Base-by-base conservation (phyloP, 1,139 yeast species). In the Dujonia santamariae region DNA sequence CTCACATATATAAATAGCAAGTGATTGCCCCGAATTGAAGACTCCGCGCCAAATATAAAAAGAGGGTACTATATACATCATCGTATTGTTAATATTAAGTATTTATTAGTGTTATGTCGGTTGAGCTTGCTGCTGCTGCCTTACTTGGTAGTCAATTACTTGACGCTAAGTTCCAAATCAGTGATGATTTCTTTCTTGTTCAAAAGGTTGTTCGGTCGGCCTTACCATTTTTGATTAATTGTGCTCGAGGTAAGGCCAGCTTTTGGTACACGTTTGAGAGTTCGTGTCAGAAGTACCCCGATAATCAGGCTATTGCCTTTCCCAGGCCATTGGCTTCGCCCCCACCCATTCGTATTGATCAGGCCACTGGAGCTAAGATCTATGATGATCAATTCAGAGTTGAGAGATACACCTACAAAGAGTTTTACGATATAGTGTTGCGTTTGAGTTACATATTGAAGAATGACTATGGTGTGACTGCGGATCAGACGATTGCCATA, bases 401-500 rank as follows among this genome's bases (percentile, higher is more conserved):
- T 32, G 90, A 86, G 49, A 53, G 59, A 16, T 83, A 67, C 53
- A 83, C 95, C 0, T 90, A 84, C 57, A 56, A 62, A 37, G 80
- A 88, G 58, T 56, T 85, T 35, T 80, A 84, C 50, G 78, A 75
- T 37, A 72, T 77, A 48, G 74, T 84, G 4, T 67, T 85, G 45
- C 61, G 82, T 41, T 65, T 85, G 45, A 80, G 95, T 6, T 69
- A 75, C 46, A 72, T 87, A 30, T 63, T 90, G 47, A 74, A 66
- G 34, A 57, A 73, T 44, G 78, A 82, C 41, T 80, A 80, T 50
- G 82, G 83, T 2, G 76, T 88, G 25, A 63, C 78, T 17, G 56
- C 79, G 8, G 78, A 79, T 30, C 86, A 85, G 45, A 72, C 80
- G n/a, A 78, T 90, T 35, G 95, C 85, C 0, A 53, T 90, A 34